Percentiles rank a stretch among this genome's conserved stretches.
phyloP scores from a whole-genome alignment of 805 yeast species.

The Schwanniomyces occidentalis region DNA sequence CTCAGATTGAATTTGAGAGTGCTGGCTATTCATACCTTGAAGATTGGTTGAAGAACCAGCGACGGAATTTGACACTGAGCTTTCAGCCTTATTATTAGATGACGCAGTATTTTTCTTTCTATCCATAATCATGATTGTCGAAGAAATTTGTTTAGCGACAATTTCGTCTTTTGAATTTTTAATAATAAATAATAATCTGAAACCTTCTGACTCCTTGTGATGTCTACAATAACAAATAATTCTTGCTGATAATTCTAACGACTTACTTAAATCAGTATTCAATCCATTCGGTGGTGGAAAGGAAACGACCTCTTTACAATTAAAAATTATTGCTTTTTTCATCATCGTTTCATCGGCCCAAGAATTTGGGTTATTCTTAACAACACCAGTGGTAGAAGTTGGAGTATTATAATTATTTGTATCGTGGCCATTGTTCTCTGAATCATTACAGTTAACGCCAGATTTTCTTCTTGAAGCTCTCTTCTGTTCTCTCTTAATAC shows the following conservation, averaged over 20 bases:
- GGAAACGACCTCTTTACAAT: constrained; percentile 83
- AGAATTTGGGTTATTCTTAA: constrained; percentile 58
- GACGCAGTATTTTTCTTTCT: constrained; percentile 66
- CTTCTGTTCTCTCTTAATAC: constrained; percentile 90
- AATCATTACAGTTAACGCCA: constrained; percentile 32
- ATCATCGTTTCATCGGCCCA: constrained; percentile 76
- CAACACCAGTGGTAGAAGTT: constrained; percentile 21
- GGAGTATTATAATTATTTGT: constrained; percentile 6
- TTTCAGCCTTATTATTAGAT: constrained; percentile 12
- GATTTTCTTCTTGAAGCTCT: constrained; percentile 90
- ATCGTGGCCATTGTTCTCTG: constrained; percentile 11
- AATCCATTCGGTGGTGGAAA: constrained; percentile 61
- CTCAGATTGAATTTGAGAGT: constrained; percentile 5
- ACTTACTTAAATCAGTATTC: constrained; percentile 29
- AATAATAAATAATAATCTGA: constrained; percentile 67
- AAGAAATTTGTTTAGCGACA: constrained; percentile 69
- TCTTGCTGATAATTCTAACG: constrained; percentile 61
- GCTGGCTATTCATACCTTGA: constrained; percentile 7
- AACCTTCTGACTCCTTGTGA: constrained; percentile 86
- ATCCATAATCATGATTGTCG: constrained; percentile 89
- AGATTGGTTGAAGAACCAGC: constrained; percentile 23
- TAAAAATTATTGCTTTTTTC: constrained; percentile 85
- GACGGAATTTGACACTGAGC: constrained; percentile 17
- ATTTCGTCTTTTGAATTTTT: constrained; percentile 61
- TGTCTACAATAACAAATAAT: constrained; percentile 96